Evolutionary conservation across 495 filamentous ascomycete genomes (phyloP).

Genomic region (Aspergillus steynii): DNA sequence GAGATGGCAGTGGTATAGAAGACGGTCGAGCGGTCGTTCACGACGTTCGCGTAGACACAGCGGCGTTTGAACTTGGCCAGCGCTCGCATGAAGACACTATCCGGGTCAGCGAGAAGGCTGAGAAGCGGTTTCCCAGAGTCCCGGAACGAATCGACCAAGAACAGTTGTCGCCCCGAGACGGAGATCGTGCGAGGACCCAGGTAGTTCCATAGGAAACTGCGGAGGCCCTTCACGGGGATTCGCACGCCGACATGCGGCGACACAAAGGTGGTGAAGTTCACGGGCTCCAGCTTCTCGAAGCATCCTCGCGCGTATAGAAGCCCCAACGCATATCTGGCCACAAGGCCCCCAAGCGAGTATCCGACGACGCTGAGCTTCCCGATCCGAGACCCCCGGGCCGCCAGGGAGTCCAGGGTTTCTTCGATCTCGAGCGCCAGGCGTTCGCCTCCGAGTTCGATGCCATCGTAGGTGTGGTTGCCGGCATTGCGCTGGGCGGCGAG

Average conservation of each 20-base stretch:
- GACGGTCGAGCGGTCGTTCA: constrained; percentile 76
- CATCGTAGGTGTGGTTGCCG: constrained; percentile 88
- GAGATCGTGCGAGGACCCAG: constrained; percentile 76
- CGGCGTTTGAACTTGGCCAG: constrained; percentile 71
- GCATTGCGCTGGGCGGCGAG: constrained; percentile 76
- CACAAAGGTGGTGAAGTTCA: constrained; percentile 94
- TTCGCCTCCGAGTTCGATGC: constrained; percentile 88
- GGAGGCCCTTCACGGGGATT: constrained; percentile 67
- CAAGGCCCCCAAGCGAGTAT: constrained; percentile 86
- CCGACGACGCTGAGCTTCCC: constrained; percentile 82
- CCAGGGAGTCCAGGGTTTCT: constrained; percentile 68
- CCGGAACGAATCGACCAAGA: constrained; percentile 81
- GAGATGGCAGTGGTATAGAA: constrained; percentile 82
- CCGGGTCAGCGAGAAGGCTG: constrained; percentile 76
- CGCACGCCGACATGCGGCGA: constrained; percentile 86
- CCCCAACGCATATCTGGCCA: constrained; percentile 85
- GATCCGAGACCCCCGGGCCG: constrained; percentile 64
- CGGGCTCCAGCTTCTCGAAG: constrained; percentile 74
- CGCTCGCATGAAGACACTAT: constrained; percentile 82
- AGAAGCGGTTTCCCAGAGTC: constrained; percentile 78
- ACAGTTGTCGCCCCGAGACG: constrained; percentile 82
- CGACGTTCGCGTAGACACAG: constrained; percentile 77
- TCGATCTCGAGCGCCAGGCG: constrained; percentile 87
- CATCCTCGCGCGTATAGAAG: constrained; percentile 76
- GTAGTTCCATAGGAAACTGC: constrained; percentile 73